phyloP scores from a whole-genome alignment of 2,329 filamentous ascomycete species.

The Acephala macrosclerotiorum region DNA sequence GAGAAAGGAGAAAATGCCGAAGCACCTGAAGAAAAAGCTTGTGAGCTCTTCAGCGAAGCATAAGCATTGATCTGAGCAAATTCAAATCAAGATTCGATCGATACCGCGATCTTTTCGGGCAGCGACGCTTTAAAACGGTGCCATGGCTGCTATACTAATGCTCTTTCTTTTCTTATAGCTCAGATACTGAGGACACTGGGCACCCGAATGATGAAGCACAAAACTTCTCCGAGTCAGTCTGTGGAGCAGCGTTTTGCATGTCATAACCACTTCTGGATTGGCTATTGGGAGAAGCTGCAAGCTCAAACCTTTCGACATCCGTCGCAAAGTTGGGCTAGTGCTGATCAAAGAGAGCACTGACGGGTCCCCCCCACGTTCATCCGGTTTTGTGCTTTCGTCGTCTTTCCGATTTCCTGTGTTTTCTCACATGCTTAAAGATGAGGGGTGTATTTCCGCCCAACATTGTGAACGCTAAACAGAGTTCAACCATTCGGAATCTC shows the following conservation, averaged over 20 bases:
- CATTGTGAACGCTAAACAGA: not conserved
- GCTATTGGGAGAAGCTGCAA: constrained; percentile 33
- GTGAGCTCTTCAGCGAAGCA: constrained; percentile 58
- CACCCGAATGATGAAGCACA: constrained; percentile 41
- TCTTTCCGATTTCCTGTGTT: not conserved
- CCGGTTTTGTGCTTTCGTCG: not conserved
- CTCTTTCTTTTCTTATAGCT: not conserved
- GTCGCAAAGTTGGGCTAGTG: constrained; percentile 30
- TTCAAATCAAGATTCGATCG: constrained; percentile 6
- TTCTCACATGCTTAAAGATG: not conserved
- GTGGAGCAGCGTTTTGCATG: constrained; percentile 36
- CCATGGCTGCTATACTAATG: not conserved
- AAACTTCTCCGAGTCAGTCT: constrained; percentile 29
- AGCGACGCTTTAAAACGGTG: not conserved
- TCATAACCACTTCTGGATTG: constrained; percentile 33
- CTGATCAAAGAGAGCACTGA: constrained; percentile 46
- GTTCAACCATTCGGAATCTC: not conserved
- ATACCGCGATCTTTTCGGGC: not conserved
- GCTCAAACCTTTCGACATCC: constrained; percentile 10
- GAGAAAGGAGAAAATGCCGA: constrained; percentile 94
- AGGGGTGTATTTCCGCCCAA: too few species aligned
- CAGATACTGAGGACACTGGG: not conserved
- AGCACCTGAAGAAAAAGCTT: constrained; percentile 91
- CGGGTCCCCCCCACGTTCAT: constrained; percentile 26
- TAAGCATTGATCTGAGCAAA: constrained; percentile 38